Conservation (phyloP, 352 stramenopile genomes). For the Globisporangium cylindrosporum region DNA sequence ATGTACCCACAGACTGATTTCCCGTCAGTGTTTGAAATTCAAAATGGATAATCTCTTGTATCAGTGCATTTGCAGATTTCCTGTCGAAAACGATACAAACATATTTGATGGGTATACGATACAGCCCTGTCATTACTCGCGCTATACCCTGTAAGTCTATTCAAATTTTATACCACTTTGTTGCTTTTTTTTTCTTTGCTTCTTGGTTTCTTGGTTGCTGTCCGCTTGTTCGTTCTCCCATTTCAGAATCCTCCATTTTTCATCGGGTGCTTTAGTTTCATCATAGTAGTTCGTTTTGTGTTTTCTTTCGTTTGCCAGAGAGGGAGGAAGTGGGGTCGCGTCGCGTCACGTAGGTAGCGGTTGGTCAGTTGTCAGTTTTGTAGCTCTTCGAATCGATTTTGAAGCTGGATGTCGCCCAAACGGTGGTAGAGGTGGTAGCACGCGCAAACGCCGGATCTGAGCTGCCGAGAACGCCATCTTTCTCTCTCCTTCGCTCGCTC, state of each 20-base stretch:
- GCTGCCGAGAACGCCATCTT: background rate
- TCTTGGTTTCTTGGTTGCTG: background rate
- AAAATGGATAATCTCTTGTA: too few species aligned
- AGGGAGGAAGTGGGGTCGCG: background rate
- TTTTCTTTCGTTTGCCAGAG: background rate
- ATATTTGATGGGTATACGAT: too few species aligned
- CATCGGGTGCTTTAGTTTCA: background rate
- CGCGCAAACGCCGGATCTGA: background rate
- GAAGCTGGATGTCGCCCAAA: background rate
- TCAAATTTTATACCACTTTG: slow-evolving; percentile 4
- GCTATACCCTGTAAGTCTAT: background rate
- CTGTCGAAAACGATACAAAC: too few species aligned
- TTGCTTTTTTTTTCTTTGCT: background rate
- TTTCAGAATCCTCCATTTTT: background rate
- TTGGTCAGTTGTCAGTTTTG: background rate
- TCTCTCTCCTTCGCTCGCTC: background rate
- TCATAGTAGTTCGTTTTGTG: background rate
- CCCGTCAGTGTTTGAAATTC: too few species aligned
- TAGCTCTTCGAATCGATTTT: background rate
- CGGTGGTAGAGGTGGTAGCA: background rate
- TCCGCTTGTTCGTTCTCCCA: background rate
- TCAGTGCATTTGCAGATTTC: too few species aligned
- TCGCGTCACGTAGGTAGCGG: background rate
- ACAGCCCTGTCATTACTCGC: too few species aligned
- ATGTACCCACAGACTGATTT: too few species aligned